Evolutionary conservation across 2,329 filamentous ascomycete species (phyloP).

Genomic region (Aspergillus hortae): DNA sequence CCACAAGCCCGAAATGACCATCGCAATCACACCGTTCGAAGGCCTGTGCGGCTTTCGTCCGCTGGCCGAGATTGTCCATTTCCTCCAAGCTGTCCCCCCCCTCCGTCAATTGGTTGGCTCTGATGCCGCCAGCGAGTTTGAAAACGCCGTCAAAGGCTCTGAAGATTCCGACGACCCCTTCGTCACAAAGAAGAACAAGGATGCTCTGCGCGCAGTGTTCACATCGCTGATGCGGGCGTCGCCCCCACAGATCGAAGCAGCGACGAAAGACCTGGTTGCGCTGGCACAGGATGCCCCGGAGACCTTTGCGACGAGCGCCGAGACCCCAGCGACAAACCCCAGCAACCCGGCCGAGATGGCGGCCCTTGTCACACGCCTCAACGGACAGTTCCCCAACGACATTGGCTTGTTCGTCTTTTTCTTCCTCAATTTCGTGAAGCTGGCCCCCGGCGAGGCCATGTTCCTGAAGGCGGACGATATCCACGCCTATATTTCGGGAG

Average conservation of each 20-base stretch:
- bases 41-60: conserved; percentile 95
- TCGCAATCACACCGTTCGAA: conserved; percentile 93
- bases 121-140: conserved; percentile 50
- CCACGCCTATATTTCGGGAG: conserved; percentile 73
- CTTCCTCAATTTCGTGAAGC: conserved; percentile 91
- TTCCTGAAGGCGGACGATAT: conserved; percentile 97
- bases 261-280: conserved; percentile 66
- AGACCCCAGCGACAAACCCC: conserved; percentile 32
- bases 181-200: conserved; percentile 65
- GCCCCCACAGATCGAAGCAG: conserved; percentile 60
- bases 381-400: conserved; percentile 81
- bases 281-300: conserved; percentile 65
- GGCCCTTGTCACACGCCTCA: conserved; percentile 71
- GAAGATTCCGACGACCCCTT: conserved; percentile 46
- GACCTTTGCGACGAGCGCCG: conserved; percentile 63
- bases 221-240: conserved; percentile 75
- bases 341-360: conserved; percentile 59
- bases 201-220: conserved; percentile 71
- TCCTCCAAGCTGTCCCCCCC: conserved; percentile 64
- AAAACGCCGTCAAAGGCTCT: conserved; percentile 55
- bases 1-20: conserved; percentile 99
- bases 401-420: conserved; percentile 94
- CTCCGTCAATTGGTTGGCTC: conserved; percentile 63
- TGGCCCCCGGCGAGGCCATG: conserved; percentile 86
- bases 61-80: conserved; percentile 79